These are phyloP conservation scores for Pyricularia grisea DNA, from an alignment of 2,329 filamentous ascomycete genomes.

Conservation along the genomic window DNA sequence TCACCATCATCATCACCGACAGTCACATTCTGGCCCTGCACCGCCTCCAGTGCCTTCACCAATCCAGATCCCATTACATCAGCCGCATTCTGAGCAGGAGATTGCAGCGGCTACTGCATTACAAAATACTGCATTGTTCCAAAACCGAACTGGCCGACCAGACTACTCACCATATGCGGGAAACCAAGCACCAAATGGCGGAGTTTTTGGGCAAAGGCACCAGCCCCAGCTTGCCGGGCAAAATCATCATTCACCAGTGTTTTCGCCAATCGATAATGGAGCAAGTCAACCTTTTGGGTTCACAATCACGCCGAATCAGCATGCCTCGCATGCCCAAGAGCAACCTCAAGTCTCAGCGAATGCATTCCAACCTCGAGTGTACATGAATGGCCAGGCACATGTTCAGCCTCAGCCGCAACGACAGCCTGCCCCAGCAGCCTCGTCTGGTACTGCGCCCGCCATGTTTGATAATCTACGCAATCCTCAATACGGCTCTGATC, in stretches of 20 bases:
- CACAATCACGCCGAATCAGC: neutral
- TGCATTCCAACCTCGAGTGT: neutral
- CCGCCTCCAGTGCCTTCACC: constrained; percentile 3
- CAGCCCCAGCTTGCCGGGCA: neutral
- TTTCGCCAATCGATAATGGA: neutral
- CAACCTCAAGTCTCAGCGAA: constrained; percentile 3
- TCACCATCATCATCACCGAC: constrained; percentile 11
- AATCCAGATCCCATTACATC: neutral
- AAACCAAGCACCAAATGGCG: neutral
- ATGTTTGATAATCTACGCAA: neutral
- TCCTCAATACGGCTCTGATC: constrained; percentile 56
- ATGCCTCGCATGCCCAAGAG: neutral
- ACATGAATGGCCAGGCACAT: constrained; percentile 10
- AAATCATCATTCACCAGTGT: neutral
- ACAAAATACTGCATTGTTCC: neutral
- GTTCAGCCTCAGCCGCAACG: constrained; percentile 16
- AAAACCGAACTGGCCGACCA: constrained; percentile 2
- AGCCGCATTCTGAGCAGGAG: neutral
- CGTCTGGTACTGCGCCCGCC: constrained; percentile 31
- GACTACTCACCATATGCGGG: neutral
- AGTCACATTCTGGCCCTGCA: constrained; percentile 4
- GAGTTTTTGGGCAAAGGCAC: neutral
- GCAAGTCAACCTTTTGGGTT: neutral
- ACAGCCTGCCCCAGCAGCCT: constrained; percentile 20
- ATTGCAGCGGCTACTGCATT: neutral